Percentiles rank a stretch among this genome's conserved stretches.
These are phyloP conservation scores for Plasmodium reichenowi DNA, from an alignment of 169 alveolate species.

Conservation along the genomic window DNA sequence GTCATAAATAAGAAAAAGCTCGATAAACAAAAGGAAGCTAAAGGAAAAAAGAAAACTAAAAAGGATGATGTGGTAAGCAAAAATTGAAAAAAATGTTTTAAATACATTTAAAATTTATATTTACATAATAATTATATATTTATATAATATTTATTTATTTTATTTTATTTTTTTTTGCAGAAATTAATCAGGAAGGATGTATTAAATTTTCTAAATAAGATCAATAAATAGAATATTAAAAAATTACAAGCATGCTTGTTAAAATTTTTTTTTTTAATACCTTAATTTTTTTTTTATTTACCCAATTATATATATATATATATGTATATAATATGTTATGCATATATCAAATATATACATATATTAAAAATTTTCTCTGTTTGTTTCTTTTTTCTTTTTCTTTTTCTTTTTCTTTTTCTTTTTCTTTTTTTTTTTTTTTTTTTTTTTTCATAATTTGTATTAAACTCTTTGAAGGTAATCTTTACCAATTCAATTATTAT, in stretches of 20 bases:
- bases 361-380: not conserved
- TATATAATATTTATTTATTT: not conserved
- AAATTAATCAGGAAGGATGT: constrained; percentile 62
- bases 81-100: not conserved
- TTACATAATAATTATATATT: not conserved
- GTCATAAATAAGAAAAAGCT: not conserved
- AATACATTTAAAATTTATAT: not conserved
- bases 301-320: too few relatives aligned
- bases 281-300: constrained; percentile 9
- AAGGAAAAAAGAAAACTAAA: not conserved
- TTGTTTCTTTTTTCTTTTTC: constrained; percentile 5
- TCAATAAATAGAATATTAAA: not conserved
- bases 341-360: too few relatives aligned
- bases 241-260: not conserved
- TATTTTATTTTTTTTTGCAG: constrained; percentile 18
- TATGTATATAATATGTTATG: too few relatives aligned
- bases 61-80: constrained; percentile 19
- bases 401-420: not conserved
- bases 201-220: constrained; percentile 44
- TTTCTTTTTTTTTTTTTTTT: not conserved
- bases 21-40: constrained; percentile 16
- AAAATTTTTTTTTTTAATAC: constrained; percentile 10
- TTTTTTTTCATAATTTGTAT: constrained; percentile 1
- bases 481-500: too few relatives aligned
- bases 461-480: too few relatives aligned